phyloP scores from a whole-genome alignment of 148 eudicot genomes.

The Arctostaphylos glauca region DNA sequence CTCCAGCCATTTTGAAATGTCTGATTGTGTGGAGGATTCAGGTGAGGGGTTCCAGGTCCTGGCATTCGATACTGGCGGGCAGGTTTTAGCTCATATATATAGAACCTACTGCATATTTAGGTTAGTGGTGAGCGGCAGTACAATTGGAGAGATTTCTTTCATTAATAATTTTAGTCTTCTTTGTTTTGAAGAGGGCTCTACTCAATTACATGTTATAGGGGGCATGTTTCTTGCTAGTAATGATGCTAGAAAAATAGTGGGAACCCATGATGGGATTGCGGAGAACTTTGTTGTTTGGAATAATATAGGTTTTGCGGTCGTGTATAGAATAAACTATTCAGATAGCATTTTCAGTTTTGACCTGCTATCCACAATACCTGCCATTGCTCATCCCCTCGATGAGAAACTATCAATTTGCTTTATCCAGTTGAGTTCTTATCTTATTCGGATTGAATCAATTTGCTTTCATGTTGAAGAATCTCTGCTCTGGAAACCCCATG shows the following conservation, averaged over 20 bases:
- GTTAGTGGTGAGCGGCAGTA: constrained; percentile 37
- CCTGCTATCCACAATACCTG: constrained; percentile 49
- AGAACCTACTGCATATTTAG: constrained; percentile 59
- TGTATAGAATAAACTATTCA: constrained; percentile 58
- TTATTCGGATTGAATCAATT: constrained; percentile 69
- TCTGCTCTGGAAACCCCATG: constrained; percentile 69
- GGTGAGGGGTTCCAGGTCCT: constrained; percentile 51
- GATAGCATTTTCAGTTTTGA: constrained; percentile 45
- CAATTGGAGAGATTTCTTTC: constrained; percentile 65
- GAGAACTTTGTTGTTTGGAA: constrained; percentile 67
- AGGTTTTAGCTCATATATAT: constrained; percentile 61
- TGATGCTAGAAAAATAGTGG: constrained; percentile 19
- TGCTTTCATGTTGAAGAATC: constrained; percentile 58
- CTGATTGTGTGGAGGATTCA: constrained; percentile 30
- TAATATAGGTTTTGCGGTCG: constrained; percentile 53
- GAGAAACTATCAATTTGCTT: constrained; percentile 41
- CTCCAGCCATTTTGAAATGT: constrained; percentile 30
- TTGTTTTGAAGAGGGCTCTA: constrained; percentile 30
- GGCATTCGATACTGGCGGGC: constrained; percentile 51
- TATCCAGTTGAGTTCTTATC: constrained; percentile 43
- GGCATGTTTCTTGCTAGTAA: constrained; percentile 58
- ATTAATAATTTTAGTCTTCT: constrained; percentile 35
- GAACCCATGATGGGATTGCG: constrained; percentile 27
- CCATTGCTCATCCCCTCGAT: constrained; percentile 41
- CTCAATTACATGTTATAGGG: constrained; percentile 47